These are phyloP conservation scores for Cylindrodendrum hubeiense DNA, from an alignment of 2,329 filamentous ascomycete genomes.

Conservation along the genomic window DNA sequence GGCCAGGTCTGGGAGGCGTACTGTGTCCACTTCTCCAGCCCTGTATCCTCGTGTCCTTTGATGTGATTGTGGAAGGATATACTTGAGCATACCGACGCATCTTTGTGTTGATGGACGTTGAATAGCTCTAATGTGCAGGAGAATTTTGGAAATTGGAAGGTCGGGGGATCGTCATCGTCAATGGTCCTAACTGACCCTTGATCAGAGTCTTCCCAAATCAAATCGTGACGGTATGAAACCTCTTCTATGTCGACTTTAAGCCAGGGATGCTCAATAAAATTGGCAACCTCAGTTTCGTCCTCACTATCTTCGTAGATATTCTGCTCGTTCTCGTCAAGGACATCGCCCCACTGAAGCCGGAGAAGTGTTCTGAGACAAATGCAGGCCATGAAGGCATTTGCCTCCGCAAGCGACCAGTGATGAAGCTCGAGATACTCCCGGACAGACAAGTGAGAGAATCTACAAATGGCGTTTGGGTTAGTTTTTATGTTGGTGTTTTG, in stretches of 20 bases:
- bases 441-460: slow-evolving; percentile 4
- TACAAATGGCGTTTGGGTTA: background rate
- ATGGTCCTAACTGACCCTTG: background rate
- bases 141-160: background rate
- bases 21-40: too few relatives aligned
- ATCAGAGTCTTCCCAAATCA: slow-evolving; percentile 3
- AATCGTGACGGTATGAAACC: background rate
- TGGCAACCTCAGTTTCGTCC: background rate
- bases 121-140: background rate
- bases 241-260: background rate
- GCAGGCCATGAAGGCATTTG: background rate
- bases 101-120: too few relatives aligned
- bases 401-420: slow-evolving; percentile 6
- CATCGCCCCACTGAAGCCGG: slow-evolving; percentile 1
- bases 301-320: background rate
- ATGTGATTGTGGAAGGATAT: too few relatives aligned
- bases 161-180: too few relatives aligned
- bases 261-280: background rate
- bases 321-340: background rate
- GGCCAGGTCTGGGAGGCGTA: too few relatives aligned
- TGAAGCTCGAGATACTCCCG: slow-evolving; percentile 11
- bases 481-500: too few relatives aligned
- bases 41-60: too few relatives aligned
- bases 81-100: too few relatives aligned
- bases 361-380: slow-evolving; percentile 2